Evolutionary conservation across 2,329 filamentous ascomycete genomes (phyloP), one percentile per base, ranked within the genome.

Genomic region (Metarhizium guizhouense): DNA sequence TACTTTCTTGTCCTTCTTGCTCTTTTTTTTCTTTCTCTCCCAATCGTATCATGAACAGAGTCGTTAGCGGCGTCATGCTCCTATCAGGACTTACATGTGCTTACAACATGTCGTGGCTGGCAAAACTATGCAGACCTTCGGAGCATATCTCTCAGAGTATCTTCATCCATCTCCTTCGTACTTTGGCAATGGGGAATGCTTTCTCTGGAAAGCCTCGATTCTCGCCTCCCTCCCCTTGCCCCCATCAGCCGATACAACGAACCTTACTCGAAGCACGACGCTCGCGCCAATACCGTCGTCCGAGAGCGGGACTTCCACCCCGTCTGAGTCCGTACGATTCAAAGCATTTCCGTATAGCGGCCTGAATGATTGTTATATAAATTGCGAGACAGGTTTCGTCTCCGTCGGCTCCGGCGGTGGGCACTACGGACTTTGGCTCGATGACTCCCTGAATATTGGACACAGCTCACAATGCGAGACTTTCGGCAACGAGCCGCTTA

Each of bases 261-360:
- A 78, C 62, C 64, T 79, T 40, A 67, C 67, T 13, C 76, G 78
- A 53, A 75, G 68, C 56, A 72, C 64, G 57, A 71, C 68, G 54
- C 68, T 65, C 47, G 69, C 63, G 55, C 71, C 63, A 36, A 18
- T n/a, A 20, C 18, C 48, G 29, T 34, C 55, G 6, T n/a, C 53
- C n/a, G 54, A 29, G 38, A 58, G 56, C 49, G 58, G 62, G 10
- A 59, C 63, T 6, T 62, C 63, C 48, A 63, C 67, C 20, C 63
- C 65, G 11, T 82, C 84, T 4, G 88, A 93, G 59, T 80, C 84
- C 30, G 90, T 97, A 62, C 85, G 94, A 20, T 99, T 99, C 80
- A 96, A 96, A 72, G 93, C 93, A 0, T 99, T 97, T 65, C 92
- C 93, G 0, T 97, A 96, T 67, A 95, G 88, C 56, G 94, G 94